Evolutionary conservation across 805 yeast genomes (phyloP).

Genomic region (Metschnikowia drakensbergensis): DNA sequence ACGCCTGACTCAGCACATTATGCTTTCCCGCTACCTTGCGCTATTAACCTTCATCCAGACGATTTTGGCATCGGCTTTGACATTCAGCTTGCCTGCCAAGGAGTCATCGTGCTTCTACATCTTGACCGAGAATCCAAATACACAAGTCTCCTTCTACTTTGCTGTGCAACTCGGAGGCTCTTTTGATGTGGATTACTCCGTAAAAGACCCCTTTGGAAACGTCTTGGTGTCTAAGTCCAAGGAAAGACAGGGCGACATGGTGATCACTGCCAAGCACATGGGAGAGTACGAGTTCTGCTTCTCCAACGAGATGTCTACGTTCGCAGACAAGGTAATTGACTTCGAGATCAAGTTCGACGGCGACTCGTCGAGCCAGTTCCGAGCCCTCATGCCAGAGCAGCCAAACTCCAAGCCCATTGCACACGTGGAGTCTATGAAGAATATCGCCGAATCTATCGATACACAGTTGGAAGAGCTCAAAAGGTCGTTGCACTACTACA

Average conservation of each 20-base stretch:
- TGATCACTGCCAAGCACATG: slow-evolving; percentile 54
- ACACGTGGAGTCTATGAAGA: slow-evolving; percentile 50
- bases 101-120: slow-evolving; percentile 70
- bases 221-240: slow-evolving; percentile 52
- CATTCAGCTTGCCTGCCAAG: slow-evolving; percentile 71
- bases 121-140: slow-evolving; percentile 54
- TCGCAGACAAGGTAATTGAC: slow-evolving; percentile 79
- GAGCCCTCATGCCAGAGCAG: slow-evolving; percentile 57
- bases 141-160: slow-evolving; percentile 70
- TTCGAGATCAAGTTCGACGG: slow-evolving; percentile 64
- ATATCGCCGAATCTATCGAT: slow-evolving; percentile 56
- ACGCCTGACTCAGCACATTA: slow-evolving; percentile 4
- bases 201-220: slow-evolving; percentile 55
- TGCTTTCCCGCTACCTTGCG: slow-evolving; percentile 15
- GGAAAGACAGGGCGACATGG: slow-evolving; percentile 77
- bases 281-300: slow-evolving; percentile 92
- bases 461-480: slow-evolving; percentile 53
- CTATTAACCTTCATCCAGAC: slow-evolving; percentile 26
- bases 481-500: slow-evolving; percentile 72
- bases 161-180: slow-evolving; percentile 81
- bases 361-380: slow-evolving; percentile 39
- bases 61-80: slow-evolving; percentile 55
- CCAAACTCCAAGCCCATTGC: slow-evolving; percentile 49
- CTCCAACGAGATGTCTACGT: slow-evolving; percentile 73
- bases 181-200: slow-evolving; percentile 71